A percentile compares a stretch with the other conserved stretches of the same genome.
Conservation (phyloP, 768 basidiomycete genomes). For the Pluteus cervinus region DNA sequence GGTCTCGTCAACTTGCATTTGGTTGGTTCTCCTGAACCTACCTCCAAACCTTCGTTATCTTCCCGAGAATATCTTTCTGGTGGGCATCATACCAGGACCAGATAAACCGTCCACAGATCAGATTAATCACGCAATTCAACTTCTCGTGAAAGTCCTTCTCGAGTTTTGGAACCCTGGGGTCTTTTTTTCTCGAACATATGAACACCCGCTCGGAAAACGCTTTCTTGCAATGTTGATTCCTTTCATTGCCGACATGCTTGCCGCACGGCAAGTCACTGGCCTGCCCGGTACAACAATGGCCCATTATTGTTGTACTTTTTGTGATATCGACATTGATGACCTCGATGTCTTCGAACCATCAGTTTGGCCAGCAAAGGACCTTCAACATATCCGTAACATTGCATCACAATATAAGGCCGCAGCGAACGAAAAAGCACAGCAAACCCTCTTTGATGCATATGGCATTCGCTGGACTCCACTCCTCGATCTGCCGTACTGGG, state of each 20-base stretch:
- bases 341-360: conserved; percentile 13
- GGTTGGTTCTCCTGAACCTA: conserved; percentile 26
- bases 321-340: conserved; percentile 14
- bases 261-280: conserved; percentile 19
- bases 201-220: conserved; percentile 1
- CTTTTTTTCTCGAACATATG: conserved; percentile 13
- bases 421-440: conserved; percentile 8
- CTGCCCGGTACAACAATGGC: conserved; percentile 12
- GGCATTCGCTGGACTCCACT: conserved; percentile 23
- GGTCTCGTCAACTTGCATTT: conserved; percentile 24
- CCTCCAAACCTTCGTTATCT: conserved; percentile 22
- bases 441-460: conserved; percentile 12
- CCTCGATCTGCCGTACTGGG: conserved; percentile 28
- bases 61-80: conserved; percentile 26
- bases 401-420: conserved; percentile 15
- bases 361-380: no score
- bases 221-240: conserved; percentile 7
- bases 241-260: conserved; percentile 25
- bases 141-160: conserved; percentile 22
- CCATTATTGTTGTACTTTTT: conserved; percentile 17
- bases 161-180: conserved; percentile 14
- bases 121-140: conserved; percentile 23
- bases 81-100: conserved; percentile 23
- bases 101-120: conserved; percentile 17
- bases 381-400: no score